A percentile compares a stretch with the other conserved stretches of the same genome.
Conservation (phyloP, 1,284 basidiomycete genomes). For the Pascua sp. region DNA sequence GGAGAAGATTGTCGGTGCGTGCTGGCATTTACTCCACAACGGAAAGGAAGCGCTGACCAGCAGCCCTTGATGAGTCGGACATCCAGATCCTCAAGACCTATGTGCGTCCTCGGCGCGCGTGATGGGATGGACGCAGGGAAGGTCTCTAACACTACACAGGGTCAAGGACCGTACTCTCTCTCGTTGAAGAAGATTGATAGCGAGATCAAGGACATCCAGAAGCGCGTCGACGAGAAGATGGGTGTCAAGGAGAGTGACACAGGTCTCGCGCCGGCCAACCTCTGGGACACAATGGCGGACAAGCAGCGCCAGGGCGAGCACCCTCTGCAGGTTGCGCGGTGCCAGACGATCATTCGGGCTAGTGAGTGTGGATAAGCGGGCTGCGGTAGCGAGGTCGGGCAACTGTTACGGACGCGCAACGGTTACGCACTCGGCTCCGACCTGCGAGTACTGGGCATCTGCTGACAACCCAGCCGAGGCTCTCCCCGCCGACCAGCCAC, state of each 20-base stretch:
- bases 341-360: slow-evolving; percentile 94
- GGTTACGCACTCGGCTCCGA: neutral
- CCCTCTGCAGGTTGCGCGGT: slow-evolving; percentile 92
- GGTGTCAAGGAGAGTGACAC: slow-evolving; percentile 99
- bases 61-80: slow-evolving; percentile 94
- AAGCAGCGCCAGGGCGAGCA: slow-evolving; percentile 79
- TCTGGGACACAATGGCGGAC: slow-evolving; percentile 91
- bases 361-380: slow-evolving; percentile 21
- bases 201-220: slow-evolving; percentile 95
- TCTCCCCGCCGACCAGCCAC: slow-evolving; percentile 56
- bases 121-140: neutral
- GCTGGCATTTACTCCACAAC: neutral
- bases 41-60: neutral
- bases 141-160: slow-evolving; percentile 54
- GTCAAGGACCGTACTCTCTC: slow-evolving; percentile 94
- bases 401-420: neutral
- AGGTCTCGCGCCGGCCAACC: slow-evolving; percentile 90
- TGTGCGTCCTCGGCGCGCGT: slow-evolving; percentile 54
- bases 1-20: slow-evolving; percentile 84
- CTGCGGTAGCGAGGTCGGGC: no score
- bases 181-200: slow-evolving; percentile 84
- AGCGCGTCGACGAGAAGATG: slow-evolving; percentile 94
- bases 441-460: neutral
- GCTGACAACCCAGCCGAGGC: slow-evolving; percentile 52
- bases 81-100: slow-evolving; percentile 99